Percentiles rank a stretch among this genome's conserved stretches.
Conservation (phyloP, 148 eudicot species). For the Chenopodium formosanum region DNA sequence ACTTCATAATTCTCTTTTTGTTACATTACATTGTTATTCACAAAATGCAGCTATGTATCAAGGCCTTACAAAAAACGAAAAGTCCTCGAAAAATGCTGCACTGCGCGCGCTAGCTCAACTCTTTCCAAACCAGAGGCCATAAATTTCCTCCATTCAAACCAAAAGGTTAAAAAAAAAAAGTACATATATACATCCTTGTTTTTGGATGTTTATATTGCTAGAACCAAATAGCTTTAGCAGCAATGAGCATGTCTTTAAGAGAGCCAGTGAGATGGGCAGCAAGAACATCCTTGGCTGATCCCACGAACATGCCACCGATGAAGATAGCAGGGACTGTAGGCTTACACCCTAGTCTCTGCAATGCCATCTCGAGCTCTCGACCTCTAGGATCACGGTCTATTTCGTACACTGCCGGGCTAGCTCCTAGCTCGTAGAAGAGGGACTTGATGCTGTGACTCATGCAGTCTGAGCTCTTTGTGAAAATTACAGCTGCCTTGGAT, state of each 20-base stretch:
- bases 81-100: slow-evolving; percentile 1
- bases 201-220: slow-evolving; percentile 1
- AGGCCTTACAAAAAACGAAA: slow-evolving; percentile 15
- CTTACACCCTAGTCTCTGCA: slow-evolving; percentile 34
- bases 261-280: slow-evolving; percentile 34
- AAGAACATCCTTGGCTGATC: slow-evolving; percentile 31
- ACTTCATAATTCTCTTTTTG: neutral
- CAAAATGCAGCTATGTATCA: slow-evolving; percentile 4
- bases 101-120: no score
- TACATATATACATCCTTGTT: neutral
- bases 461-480: slow-evolving; percentile 36
- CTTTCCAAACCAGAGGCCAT: neutral
- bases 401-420: slow-evolving; percentile 35
- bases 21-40: neutral
- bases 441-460: slow-evolving; percentile 39
- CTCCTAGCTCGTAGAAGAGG: slow-evolving; percentile 35
- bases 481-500: slow-evolving; percentile 35
- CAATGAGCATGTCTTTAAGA: slow-evolving; percentile 35
- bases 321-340: slow-evolving; percentile 33
- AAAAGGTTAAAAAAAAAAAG: neutral
- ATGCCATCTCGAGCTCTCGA: slow-evolving; percentile 29
- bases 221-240: slow-evolving; percentile 41
- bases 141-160: neutral
- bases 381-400: slow-evolving; percentile 36
- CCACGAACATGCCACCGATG: slow-evolving; percentile 34